These are phyloP conservation scores for Pulveroboletus ravenelii DNA, from an alignment of 768 basidiomycete genomes.

Conservation along the genomic window DNA sequence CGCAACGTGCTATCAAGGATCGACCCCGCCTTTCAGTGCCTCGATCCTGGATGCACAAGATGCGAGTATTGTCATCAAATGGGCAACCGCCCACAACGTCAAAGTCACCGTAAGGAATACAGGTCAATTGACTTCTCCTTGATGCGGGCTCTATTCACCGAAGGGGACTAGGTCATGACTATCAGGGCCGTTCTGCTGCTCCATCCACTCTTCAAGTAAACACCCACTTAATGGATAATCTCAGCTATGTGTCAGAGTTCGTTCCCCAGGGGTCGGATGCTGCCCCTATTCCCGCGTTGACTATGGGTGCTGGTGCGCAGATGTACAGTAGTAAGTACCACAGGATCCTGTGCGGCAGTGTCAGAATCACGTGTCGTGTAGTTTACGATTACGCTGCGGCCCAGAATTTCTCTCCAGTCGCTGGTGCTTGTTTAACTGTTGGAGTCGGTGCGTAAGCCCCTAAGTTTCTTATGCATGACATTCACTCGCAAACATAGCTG, in stretches of 20 bases:
- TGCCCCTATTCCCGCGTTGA: conserved; percentile 14
- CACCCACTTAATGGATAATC: conserved; percentile 14
- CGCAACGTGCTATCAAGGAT: conserved; percentile 15
- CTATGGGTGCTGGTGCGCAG: conserved; percentile 18
- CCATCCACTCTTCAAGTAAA: conserved; percentile 23
- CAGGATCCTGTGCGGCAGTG: background rate
- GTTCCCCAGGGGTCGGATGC: conserved; percentile 16
- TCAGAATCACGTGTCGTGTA: background rate
- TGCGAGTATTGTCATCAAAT: conserved; percentile 17
- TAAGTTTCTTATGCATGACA: background rate
- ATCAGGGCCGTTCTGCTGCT: conserved; percentile 20
- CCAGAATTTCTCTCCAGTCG: conserved; percentile 13
- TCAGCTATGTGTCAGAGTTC: conserved; percentile 15
- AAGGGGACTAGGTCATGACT: conserved; percentile 17
- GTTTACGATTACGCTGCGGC: conserved; percentile 16
- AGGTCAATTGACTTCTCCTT: conserved; percentile 6
- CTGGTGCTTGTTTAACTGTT: conserved; percentile 20
- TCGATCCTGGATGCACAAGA: conserved; percentile 16
- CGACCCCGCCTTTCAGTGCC: conserved; percentile 19
- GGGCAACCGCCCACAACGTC: conserved; percentile 17
- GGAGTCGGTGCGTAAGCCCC: conserved; percentile 11
- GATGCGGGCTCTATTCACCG: background rate
- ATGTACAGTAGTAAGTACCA: conserved; percentile 8
- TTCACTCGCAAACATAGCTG: conserved; percentile 27
- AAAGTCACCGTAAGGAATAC: conserved; percentile 24